Conservation (phyloP, 192 early-diverging fungal species). For the Diversispora epigaea region DNA sequence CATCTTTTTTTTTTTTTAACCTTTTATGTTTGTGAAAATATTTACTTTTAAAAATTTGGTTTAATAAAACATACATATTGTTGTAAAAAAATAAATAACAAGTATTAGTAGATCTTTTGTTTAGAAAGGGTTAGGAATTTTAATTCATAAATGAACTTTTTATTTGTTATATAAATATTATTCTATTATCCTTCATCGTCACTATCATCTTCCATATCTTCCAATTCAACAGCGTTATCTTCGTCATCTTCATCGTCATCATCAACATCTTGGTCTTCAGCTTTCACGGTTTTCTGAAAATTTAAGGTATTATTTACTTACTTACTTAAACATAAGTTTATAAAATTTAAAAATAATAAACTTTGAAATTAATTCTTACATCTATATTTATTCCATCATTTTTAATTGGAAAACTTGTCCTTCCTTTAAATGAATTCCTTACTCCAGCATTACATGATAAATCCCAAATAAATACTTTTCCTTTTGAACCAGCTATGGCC, state of each 20-base stretch:
- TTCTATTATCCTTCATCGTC: slow-evolving; percentile 39
- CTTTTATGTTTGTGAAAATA: too few species aligned
- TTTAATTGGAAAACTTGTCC: slow-evolving; percentile 13
- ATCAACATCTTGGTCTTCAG: slow-evolving; percentile 49
- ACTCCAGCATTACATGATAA: slow-evolving; percentile 85
- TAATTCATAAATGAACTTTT: too few species aligned
- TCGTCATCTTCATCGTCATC: slow-evolving; percentile 46
- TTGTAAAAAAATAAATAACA: too few species aligned
- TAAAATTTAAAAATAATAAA: background rate
- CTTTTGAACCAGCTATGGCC: slow-evolving; percentile 84
- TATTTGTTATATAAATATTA: too few species aligned
- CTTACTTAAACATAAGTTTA: slow-evolving; percentile 40
- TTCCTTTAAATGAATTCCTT: slow-evolving; percentile 60
- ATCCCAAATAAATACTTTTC: slow-evolving; percentile 93
- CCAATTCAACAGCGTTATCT: slow-evolving; percentile 36
- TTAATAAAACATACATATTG: too few species aligned
- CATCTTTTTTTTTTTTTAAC: too few species aligned
- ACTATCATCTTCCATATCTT: slow-evolving; percentile 40
- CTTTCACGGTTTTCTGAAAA: slow-evolving; percentile 27
- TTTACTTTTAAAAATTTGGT: too few species aligned
- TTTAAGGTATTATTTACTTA: too few species aligned
- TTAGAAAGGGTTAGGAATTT: too few species aligned
- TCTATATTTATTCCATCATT: background rate
- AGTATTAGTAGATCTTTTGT: too few species aligned
- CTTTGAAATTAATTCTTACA: slow-evolving; percentile 2